Base-by-base conservation (phyloP, 2,329 filamentous ascomycete species). In the Penicillium sp. region DNA sequence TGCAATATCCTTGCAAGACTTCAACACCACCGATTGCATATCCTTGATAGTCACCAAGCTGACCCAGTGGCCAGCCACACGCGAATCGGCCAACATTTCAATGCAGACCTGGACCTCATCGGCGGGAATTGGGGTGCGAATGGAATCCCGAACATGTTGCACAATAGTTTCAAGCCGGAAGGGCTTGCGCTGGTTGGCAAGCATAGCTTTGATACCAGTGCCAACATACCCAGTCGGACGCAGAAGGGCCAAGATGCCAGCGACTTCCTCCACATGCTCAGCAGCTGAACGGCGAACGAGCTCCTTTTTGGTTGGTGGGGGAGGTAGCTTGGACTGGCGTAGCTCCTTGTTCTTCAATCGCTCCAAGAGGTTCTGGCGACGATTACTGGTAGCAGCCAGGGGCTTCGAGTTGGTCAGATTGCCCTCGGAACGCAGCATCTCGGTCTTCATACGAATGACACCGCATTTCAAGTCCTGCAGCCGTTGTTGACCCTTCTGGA, bases 331-430 rank as follows among this genome's bases (percentile, higher is more conserved):
- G 69, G 69, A 82, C 78, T 75, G 76, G 27, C 65, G 69, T 33
- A 62, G 72, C 62, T 89, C 84, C 76, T 93, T 93, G 52, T 82
- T 79, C 59, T 88, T 86, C 60, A 95, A 83, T 47, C 89, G 87
- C 70, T 92, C 89, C 54, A 94, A 80, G 23, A 95, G 83, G 51
- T 84, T 85, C 77, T 88, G 85, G 49, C 73, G 71, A 18, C 76
- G 75, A 41, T 69, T 67, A 25, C 51, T 61, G 7, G 67, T 69
- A 33, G 60, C 67, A 49, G 59, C 69, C 44, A 56, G 65, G 46
- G 57, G 71, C 65, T 67, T 69, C 5, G 58, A 52, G 20, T 55
- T 47, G 1, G 53, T 55, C 6, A 64, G 49, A 22, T 65, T 60
- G 3, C 49, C 56, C 31, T 68, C 59, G 15, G 57, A 56, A 51